A percentile compares a stretch with the other conserved stretches of the same genome.
Evolutionary conservation across 2,329 filamentous ascomycete species (phyloP).

Genomic region (Sporothrix humicola): DNA sequence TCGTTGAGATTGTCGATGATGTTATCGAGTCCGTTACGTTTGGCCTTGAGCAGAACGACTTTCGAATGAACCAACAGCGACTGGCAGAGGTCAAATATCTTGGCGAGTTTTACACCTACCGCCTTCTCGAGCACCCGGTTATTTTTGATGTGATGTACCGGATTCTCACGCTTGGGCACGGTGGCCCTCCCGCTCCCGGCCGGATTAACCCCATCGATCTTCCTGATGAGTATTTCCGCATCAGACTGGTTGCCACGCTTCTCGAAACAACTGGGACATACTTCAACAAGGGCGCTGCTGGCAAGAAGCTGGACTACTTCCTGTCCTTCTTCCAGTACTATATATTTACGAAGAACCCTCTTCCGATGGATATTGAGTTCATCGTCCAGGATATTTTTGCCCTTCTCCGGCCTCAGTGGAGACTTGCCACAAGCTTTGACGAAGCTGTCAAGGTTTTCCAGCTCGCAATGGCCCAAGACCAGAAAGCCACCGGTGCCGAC

Average conservation of each 20-base stretch:
- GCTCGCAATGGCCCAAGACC: conserved; percentile 86
- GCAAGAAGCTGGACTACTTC: conserved; percentile 98
- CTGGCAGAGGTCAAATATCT: conserved; percentile 96
- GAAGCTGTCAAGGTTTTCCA: conserved; percentile 85
- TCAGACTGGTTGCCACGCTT: conserved; percentile 85
- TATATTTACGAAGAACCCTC: conserved; percentile 82
- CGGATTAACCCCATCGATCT: conserved; percentile 78
- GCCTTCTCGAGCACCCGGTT: conserved; percentile 92
- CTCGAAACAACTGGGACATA: conserved; percentile 96
- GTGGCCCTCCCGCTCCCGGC: conserved; percentile 80
- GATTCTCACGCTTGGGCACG: conserved; percentile 90
- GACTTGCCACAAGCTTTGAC: conserved; percentile 76
- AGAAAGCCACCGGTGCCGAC: conserved; percentile 76
- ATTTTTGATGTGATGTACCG: conserved; percentile 96
- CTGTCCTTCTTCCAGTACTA: conserved; percentile 97
- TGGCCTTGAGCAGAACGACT: conserved; percentile 93
- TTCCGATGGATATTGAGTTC: conserved; percentile 98
- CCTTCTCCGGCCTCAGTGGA: conserved; percentile 88
- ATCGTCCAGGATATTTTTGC: conserved; percentile 91
- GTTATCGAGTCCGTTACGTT: conserved; percentile 85
- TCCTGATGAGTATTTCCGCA: conserved; percentile 94
- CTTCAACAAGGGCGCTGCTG: conserved; percentile 89
- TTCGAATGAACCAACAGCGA: conserved; percentile 93
- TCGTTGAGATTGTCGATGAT: conserved; percentile 89
- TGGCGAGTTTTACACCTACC: conserved; percentile 95